Evolutionary conservation across 257 asterid species (phyloP), one percentile per base, ranked within the genome.

Genomic region (Petunia axillaris): DNA sequence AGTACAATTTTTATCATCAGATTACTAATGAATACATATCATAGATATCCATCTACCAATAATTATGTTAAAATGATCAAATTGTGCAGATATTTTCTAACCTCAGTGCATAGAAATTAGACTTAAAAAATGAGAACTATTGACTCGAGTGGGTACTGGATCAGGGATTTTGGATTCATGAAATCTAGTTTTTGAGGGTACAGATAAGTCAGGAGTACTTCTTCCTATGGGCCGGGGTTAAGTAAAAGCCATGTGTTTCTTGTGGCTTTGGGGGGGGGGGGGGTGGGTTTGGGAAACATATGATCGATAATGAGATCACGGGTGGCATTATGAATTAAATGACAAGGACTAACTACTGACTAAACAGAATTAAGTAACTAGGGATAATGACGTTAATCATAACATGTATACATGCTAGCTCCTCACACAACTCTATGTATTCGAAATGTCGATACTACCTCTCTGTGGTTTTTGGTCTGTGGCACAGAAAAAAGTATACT

Each of bases 321-420:
- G 86, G 89, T 70, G 83, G 77, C 83, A 79, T 82, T 57, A 83
- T 86, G 81, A 71, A 77, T 73, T 75, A 62, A 85, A 83, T 88
- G 94, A 88, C 79, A 86, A 84, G 85, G 88, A 87, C 91, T 85
- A 89, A 90, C 87, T 90, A 85, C 83, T 82, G n/a, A 80, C 85
- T 78, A 77, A 48, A 70, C 84, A 55, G 40, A 66, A 76, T 86
- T 82, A 86, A 46, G 9, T 77, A 77, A 82, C 59, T 63, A 62
- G 75, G 79, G 90, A 89, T 85, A 82, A 85, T 82, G 90, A 82
- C 89, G 82, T 80, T 85, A 84, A 89, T 90, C 82, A 87, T 88
- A 85, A 81, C 85, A 48, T 46, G 36, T 58, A 79, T 77, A 73
- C 62, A 73, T 62, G 62, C 78, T 50, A 50, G 62, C 62, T 73